Base-by-base conservation (phyloP, 2,329 filamentous ascomycete genomes). In the Trichoderma aggressivum region DNA sequence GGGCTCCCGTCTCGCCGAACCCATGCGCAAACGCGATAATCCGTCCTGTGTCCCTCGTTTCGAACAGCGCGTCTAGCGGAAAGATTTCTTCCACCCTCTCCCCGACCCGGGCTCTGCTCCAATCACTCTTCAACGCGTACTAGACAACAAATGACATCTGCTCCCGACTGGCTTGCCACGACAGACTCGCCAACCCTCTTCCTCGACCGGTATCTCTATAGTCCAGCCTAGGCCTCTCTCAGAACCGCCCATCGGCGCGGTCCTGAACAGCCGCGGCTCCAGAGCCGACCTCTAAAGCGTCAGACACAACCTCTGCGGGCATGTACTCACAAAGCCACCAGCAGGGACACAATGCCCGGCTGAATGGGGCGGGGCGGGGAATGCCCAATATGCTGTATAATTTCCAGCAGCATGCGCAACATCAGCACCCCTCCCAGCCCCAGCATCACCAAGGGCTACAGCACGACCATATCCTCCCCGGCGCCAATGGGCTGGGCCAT, bases 281-380 rank as follows among this genome's bases (percentile, higher is more conserved):
- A 69, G 67, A 73, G 66, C 72, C 61, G 75, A 72, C 58, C 72
- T 72, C 64, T 72, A 66, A 70, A 69, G 60, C 71, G 70, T 69
- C 71, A 68, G 60, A 62, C 72, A 70, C 67, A 70, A 73, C 70
- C 71, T 68, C 75, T 68, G 75, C 81, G 86, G 86, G 86, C 80
- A 94, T 94, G 92, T 94, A 91, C 85, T 89, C 89, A 78, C 90
- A 92, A 81, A 86, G 86, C 79, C 90, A 88, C 80, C 90, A 92
- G 79, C 90, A 91, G 83, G 89, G 89, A 80, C 92, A 93, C 80
- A 90, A 90, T 84, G 88, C 88, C 82, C 90, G 92, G 82, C 87
- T 94, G 81, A 94, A 94, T 78, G 81, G 81, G 82, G 80, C 79
- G 73, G 81, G 81, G 36, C 80, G 81, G 74, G 91, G 91, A 76